Conservation (phyloP, 2,329 filamentous ascomycete genomes). For the Colletotrichum sansevieriae region DNA sequence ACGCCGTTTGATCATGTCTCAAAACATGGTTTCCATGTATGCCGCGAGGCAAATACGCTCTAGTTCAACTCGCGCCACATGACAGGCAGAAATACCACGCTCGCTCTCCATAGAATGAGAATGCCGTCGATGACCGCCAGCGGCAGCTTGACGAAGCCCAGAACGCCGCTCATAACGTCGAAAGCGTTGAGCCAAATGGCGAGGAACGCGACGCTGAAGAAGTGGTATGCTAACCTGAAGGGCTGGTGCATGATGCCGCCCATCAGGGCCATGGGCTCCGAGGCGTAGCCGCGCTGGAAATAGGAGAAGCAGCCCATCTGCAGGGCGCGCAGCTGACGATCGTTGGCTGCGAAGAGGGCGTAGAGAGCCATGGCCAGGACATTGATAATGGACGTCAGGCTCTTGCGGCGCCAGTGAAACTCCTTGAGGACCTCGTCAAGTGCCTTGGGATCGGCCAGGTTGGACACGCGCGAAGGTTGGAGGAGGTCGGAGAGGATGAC, state of each 20-base stretch:
- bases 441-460: slow-evolving; percentile 74
- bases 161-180: slow-evolving; percentile 57
- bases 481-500: slow-evolving; percentile 82
- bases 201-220: slow-evolving; percentile 92
- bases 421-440: slow-evolving; percentile 77
- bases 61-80: slow-evolving; percentile 74
- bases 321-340: slow-evolving; percentile 80
- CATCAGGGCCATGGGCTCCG: slow-evolving; percentile 85
- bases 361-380: slow-evolving; percentile 97
- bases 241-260: slow-evolving; percentile 85
- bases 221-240: slow-evolving; percentile 86
- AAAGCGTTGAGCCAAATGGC: slow-evolving; percentile 77
- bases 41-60: neutral
- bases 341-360: slow-evolving; percentile 88
- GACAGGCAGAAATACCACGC: slow-evolving; percentile 85
- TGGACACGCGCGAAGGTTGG: slow-evolving; percentile 74
- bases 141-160: slow-evolving; percentile 71
- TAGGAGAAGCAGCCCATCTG: slow-evolving; percentile 94
- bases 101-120: slow-evolving; percentile 83
- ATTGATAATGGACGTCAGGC: slow-evolving; percentile 89
- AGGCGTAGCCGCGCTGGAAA: slow-evolving; percentile 82
- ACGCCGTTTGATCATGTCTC: slow-evolving; percentile 31
- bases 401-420: slow-evolving; percentile 92
- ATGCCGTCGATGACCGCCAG: slow-evolving; percentile 74
- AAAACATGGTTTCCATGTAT: slow-evolving; percentile 15